Base-by-base conservation (phyloP, 352 stramenopile species). In the Phytophthora meadii region DNA sequence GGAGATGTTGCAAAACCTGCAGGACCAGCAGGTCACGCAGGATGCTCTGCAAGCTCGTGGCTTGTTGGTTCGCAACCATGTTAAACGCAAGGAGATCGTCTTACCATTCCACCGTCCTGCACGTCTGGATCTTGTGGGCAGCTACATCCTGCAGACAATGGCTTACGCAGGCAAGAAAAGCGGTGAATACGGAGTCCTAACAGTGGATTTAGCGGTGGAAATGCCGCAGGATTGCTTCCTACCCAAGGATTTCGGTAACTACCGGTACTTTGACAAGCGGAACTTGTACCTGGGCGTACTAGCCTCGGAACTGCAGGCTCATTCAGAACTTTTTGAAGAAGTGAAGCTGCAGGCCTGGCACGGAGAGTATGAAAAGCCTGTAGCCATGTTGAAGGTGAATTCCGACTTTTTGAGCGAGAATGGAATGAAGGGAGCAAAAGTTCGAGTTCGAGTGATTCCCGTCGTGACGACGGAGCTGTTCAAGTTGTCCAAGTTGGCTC, bases 241-340 rank as follows among this genome's bases (percentile, higher is more conserved):
- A 17, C 86, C 87, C 9, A 96, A 96, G 65, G 91, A 97, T 61
- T 94, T 95, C 65, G 69, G 86, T 44, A 97, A 97, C 75, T 95
- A 95, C 71, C 75, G 87, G 24, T 97, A 97, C 65, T 80, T 89
- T 5, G 90, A 97, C 79, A 97, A 97, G 72, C 79, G 90, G 30
- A 93, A 89, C 51, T 50, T 97, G 61, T 97, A 97, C 57, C 63
- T 97, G 0, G 89, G 84, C 3, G 81, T 97, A 17, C 39, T 97
- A 22, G 76, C 80, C 3, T 66, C 74, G 0, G 75, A 88, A 22
- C 65, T 96, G 46, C 74, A 94, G 54, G 57, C 10, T 6, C 70
- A 77, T 24, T 1, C 44, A 5, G 67, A 80, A 24, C 44, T 90
- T 0, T 84, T 91, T 28, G 61, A 72, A 28, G 68, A 77, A n/a